Evolutionary conservation across 495 filamentous ascomycete species (phyloP).

Genomic region (Hyphodiscus hymeniophilus): DNA sequence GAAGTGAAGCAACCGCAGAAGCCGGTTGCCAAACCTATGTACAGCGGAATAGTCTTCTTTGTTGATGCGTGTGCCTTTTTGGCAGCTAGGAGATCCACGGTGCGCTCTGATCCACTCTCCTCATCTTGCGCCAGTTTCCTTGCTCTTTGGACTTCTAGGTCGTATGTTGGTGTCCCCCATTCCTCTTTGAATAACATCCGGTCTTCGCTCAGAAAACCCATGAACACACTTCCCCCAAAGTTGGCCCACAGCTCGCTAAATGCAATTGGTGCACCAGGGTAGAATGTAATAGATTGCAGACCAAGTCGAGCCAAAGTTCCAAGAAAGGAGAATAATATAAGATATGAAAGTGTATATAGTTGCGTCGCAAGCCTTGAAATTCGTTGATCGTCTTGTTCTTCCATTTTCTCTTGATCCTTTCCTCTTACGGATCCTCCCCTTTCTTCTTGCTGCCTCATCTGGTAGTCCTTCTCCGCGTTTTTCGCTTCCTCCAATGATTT

Average conservation of each 20-base stretch:
- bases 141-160: conserved; percentile 25
- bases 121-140: conserved; percentile 26
- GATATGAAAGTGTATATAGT: conserved; percentile 70
- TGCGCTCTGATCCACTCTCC: conserved; percentile 20
- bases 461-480: conserved; percentile 20
- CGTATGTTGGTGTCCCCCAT: conserved; percentile 39
- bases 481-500: conserved; percentile 17
- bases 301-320: conserved; percentile 83
- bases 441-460: conserved; percentile 10
- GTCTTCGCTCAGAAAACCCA: conserved; percentile 85
- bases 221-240: conserved; percentile 69
- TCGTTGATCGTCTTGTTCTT: not conserved
- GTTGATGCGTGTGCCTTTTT: conserved; percentile 44
- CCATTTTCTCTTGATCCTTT: conserved; percentile 4
- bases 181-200: conserved; percentile 63
- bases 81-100: conserved; percentile 28
- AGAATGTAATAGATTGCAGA: conserved; percentile 71
- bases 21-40: conserved; percentile 85
- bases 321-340: conserved; percentile 78
- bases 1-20: conserved; percentile 92
- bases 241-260: conserved; percentile 85
- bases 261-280: conserved; percentile 66
- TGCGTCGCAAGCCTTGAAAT: conserved; percentile 54
- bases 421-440: conserved; percentile 15
- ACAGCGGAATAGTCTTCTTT: conserved; percentile 83